Conservation (phyloP, 495 filamentous ascomycete species). For the Aspergillus campestris region DNA sequence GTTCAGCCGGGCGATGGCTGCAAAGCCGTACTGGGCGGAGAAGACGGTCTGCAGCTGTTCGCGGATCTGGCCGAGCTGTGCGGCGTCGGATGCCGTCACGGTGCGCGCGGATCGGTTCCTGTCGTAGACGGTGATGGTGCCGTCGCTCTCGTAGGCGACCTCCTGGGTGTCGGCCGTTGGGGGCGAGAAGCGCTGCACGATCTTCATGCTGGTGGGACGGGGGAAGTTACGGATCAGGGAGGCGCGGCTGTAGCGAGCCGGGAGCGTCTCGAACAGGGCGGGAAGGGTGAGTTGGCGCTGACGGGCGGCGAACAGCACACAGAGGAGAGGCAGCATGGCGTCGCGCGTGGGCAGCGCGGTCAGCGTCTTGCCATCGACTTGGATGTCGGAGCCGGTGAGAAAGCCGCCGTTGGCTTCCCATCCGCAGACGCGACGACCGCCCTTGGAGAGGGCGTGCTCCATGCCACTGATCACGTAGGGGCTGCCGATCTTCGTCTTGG, state of each 20-base stretch:
- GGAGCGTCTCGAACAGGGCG: conserved; percentile 12
- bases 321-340: conserved; percentile 16
- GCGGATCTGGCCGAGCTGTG: conserved; percentile 7
- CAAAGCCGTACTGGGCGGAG: conserved; percentile 12
- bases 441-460: conserved; percentile 13
- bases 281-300: conserved; percentile 6
- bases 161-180: conserved; percentile 4
- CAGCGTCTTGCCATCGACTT: conserved; percentile 11
- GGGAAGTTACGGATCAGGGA: conserved; percentile 20
- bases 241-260: conserved; percentile 14
- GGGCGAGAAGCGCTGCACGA: conserved; percentile 15
- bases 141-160: background rate
- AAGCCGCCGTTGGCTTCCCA: conserved; percentile 25
- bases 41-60: conserved; percentile 13
- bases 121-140: background rate
- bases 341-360: conserved; percentile 20
- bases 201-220: conserved; percentile 19
- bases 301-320: conserved; percentile 11
- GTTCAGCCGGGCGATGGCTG: conserved; percentile 11
- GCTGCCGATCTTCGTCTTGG: conserved; percentile 21
- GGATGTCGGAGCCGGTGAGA: conserved; percentile 20
- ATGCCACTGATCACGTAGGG: conserved; percentile 23
- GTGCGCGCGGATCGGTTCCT: background rate
- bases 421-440: conserved; percentile 12
- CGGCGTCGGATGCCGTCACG: background rate